Conservation (phyloP, 176 grass and related monocot species). For the Hsuehochloa calcarea region DNA sequence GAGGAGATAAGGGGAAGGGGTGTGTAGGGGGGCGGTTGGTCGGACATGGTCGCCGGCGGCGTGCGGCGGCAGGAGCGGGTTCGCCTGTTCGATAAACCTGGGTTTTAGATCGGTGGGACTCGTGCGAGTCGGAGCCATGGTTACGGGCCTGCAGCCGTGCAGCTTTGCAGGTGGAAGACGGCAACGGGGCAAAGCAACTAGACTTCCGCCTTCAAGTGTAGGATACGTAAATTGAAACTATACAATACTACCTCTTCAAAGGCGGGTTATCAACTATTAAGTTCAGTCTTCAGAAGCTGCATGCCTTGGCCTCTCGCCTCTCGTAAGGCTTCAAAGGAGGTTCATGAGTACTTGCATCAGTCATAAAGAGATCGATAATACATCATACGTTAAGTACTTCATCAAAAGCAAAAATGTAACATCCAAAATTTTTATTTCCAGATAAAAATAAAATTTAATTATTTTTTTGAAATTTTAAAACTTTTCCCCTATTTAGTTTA, state of each 20-base stretch:
- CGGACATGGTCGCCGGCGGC: slow-evolving; percentile 48
- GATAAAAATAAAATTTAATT: too few relatives aligned
- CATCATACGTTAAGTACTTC: neutral
- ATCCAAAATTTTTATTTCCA: too few relatives aligned
- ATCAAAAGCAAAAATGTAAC: neutral
- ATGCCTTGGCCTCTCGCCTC: neutral
- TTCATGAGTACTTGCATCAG: neutral
- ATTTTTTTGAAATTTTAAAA: too few relatives aligned
- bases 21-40: slow-evolving; percentile 42
- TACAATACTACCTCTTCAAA: neutral
- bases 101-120: slow-evolving; percentile 3
- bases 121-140: slow-evolving; percentile 1
- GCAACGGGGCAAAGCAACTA: neutral
- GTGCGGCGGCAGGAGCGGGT: neutral
- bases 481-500: too few relatives aligned
- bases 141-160: neutral
- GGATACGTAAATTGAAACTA: neutral
- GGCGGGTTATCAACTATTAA: neutral
- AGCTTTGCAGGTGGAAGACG: neutral
- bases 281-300: neutral
- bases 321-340: neutral
- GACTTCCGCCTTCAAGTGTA: neutral
- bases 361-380: neutral
- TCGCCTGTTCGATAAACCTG: slow-evolving; percentile 23
- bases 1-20: slow-evolving; percentile 36